These are phyloP conservation scores for Cladophialophora exuberans DNA, from an alignment of 2,329 filamentous ascomycete genomes.

Conservation along the genomic window DNA sequence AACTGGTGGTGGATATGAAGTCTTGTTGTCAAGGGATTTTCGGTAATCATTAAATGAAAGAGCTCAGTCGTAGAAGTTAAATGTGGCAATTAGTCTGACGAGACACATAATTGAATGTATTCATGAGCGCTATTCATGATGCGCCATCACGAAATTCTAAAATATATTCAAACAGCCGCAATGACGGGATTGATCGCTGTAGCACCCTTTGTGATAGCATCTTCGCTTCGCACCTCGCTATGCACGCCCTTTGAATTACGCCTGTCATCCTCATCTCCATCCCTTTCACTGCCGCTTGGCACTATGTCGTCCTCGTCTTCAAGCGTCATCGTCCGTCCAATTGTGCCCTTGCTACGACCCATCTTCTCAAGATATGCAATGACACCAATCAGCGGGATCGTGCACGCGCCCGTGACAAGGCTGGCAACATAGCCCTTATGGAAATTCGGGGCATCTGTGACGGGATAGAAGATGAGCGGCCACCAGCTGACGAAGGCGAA, in stretches of 20 bases:
- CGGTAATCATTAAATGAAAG: too few relatives aligned
- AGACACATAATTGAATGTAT: too few relatives aligned
- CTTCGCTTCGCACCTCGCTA: background rate
- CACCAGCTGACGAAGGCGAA: slow-evolving; percentile 39
- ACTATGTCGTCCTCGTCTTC: background rate
- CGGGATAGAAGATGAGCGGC: slow-evolving; percentile 41
- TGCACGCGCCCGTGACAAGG: slow-evolving; percentile 31
- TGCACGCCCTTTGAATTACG: too few relatives aligned
- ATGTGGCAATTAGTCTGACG: too few relatives aligned
- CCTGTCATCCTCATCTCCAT: too few relatives aligned
- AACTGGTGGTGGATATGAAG: too few relatives aligned
- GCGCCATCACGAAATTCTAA: too few relatives aligned
- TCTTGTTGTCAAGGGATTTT: too few relatives aligned
- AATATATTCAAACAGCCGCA: too few relatives aligned
- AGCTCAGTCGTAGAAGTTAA: too few relatives aligned
- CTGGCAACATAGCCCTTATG: slow-evolving; percentile 38
- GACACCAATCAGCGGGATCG: slow-evolving; percentile 42
- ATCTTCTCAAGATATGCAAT: slow-evolving; percentile 44
- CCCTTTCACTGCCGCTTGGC: too few relatives aligned
- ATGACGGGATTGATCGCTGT: background rate
- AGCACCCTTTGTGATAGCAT: background rate
- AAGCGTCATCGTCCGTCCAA: slow-evolving; percentile 27
- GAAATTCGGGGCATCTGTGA: slow-evolving; percentile 39
- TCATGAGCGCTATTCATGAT: too few relatives aligned
- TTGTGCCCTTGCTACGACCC: slow-evolving; percentile 34